Evolutionary conservation across 2,329 filamentous ascomycete species (phyloP), one percentile per base, ranked within the genome.

Genomic region (Alternaria angustiovoidea): DNA sequence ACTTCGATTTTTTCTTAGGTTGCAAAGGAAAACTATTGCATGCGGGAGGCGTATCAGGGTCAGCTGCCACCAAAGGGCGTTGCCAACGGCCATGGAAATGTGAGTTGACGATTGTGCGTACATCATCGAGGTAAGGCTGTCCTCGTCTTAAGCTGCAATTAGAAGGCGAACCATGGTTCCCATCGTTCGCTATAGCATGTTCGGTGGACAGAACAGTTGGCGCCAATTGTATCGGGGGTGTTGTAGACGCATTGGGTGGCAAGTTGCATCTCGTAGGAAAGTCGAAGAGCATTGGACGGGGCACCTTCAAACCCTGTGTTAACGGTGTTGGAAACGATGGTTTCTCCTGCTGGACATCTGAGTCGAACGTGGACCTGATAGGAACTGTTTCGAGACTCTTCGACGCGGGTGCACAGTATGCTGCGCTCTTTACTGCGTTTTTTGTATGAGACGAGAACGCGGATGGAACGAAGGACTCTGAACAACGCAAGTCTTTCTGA

Each of bases 71-170:
- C 7, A 30, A 36, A 48, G 8, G 32, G 16, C 20, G 46, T 38
- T 49, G 46, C 46, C 46, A 49, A 38, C 8, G 22, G 32, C 30
- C 46, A 36, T 49, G 46, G 24, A 49, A 49, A 36, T 32, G 32
- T 22, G 46, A 20, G 9, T 49, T 49, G 36, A 16, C 49, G 4
- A 38, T 52, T 9, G 5, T 39, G 6, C n/a, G 22, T 32, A 14
- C 20, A 32, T 30, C 11, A 14, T 41, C 12, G 18, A 56, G n/a
- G 22, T 34, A 49, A 16, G 46, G 46, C 16, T 11, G 46, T 26
- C 8, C 32, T 36, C 20, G 12, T 34, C 20, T 20, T 1, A 49
- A 22, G 46, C 32, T 20, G 34, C n/a, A 34, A 24, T 32, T 2
- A 5, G 24, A 24, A 20, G 5, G 3, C 20, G 20, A 7, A 38